These are phyloP conservation scores for Rhodotorula sp. DNA, from an alignment of 1,284 basidiomycete genomes.

Conservation along the genomic window DNA sequence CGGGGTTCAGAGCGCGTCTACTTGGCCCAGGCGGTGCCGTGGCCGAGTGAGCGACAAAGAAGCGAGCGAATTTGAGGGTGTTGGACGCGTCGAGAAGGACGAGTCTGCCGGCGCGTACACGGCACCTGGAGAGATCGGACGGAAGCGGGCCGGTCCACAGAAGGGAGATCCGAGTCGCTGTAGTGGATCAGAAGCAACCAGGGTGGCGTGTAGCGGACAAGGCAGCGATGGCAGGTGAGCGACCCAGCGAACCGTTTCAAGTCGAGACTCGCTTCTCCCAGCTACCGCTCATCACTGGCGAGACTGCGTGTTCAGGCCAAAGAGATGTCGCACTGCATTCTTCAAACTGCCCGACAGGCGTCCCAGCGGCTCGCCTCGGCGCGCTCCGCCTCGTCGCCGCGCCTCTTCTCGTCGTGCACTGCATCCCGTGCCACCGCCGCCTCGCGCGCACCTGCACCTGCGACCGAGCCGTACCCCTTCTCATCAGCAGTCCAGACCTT, in stretches of 20 bases:
- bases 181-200: too few species aligned
- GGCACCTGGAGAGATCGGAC: not conserved
- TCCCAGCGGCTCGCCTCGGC: constrained; percentile 7
- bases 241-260: too few species aligned
- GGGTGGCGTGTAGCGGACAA: too few species aligned
- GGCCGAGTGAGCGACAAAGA: not conserved
- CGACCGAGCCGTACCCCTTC: constrained; percentile 27
- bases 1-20: too few species aligned
- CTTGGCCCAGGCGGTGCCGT: not conserved
- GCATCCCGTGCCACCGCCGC: not conserved
- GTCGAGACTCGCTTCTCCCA: too few species aligned
- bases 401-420: constrained; percentile 3
- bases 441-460: not conserved
- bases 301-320: too few species aligned
- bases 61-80: not conserved
- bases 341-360: not conserved
- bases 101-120: not conserved
- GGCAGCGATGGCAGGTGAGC: too few species aligned
- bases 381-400: not conserved
- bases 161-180: too few species aligned
- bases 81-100: not conserved
- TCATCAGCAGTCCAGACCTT: constrained; percentile 10
- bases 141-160: not conserved
- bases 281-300: too few species aligned
- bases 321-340: not conserved